Evolutionary conservation across 2,329 filamentous ascomycete species (phyloP), one percentile per base, ranked within the genome.

Genomic region (Sclerotinia sclerotiorum): DNA sequence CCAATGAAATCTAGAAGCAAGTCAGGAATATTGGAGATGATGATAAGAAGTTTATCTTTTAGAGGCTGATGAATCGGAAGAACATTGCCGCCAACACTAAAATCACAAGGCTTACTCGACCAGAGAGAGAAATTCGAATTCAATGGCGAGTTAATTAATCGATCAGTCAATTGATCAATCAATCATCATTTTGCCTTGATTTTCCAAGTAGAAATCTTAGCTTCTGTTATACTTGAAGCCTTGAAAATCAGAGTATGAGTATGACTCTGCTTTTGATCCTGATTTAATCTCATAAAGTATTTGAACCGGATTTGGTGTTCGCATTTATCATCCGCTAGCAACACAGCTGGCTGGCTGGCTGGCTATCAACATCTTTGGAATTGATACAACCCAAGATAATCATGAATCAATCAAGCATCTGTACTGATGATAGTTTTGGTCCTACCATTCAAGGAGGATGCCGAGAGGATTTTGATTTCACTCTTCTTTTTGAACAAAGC

Each of bases 401-500:
- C 13, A 39, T 35, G 15, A 39, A 51, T 62, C 42, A 32, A 48
- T 61, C 42, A 48, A 61, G 4, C 29, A 17, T 32, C 27, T 52
- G 48, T 64, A 21, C 15, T 29, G 55, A 67, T 48, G 32, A 58
- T 24, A 42, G 7, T 15, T 68, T 68, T 19, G 48, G 66, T n/a
- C 57, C 66, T 42, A 21, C 17, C 24, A 48, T 63, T 46, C 7
- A n/a, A 11, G 39, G 17, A 2, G 39, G 17, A 10, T 55, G 57
- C 17, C 49, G 57, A 6, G 29, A 51, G n/a, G 24, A 44, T 5
- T 73, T 74, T 27, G 72, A 74, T 65, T 74, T 74, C 60, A 73
- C 72, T 42, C 62, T 74, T 17, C 32, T 72, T 1, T 74, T 74
- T 61, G 72, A 74, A 54, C 71, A 74, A 52, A 70, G 69, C 5